These are phyloP conservation scores for Oenanthe javanica DNA, from an alignment of 140 eudicot genomes.

Conservation along the genomic window DNA sequence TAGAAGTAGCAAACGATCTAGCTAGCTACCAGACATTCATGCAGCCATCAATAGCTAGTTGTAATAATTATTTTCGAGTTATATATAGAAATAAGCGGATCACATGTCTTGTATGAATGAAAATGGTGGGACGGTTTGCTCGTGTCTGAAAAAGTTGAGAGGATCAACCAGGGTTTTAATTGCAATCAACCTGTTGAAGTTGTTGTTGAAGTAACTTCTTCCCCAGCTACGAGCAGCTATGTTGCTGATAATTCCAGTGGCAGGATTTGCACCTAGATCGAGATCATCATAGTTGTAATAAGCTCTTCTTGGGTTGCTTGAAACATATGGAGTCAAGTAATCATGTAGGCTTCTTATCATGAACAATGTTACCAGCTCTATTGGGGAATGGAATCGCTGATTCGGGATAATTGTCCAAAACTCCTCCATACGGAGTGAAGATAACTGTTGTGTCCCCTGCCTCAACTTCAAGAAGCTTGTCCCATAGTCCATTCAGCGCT, in stretches of 20 bases:
- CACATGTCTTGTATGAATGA: slow-evolving; percentile 5
- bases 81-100: too few relatives aligned
- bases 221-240: too few relatives aligned
- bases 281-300: slow-evolving; percentile 7
- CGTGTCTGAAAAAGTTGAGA: neutral
- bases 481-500: neutral
- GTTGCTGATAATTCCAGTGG: neutral
- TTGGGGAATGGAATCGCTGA: slow-evolving; percentile 6
- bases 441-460: slow-evolving; percentile 1
- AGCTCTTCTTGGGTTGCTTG: slow-evolving; percentile 6
- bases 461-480: slow-evolving; percentile 9
- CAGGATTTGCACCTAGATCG: neutral
- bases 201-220: too few relatives aligned
- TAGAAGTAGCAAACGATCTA: too few relatives aligned
- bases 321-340: slow-evolving; percentile 6
- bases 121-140: slow-evolving; percentile 1
- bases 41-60: too few relatives aligned
- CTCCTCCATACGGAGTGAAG: slow-evolving; percentile 10
- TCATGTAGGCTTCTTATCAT: slow-evolving; percentile 2
- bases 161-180: too few relatives aligned
- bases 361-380: slow-evolving; percentile 1
- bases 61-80: too few relatives aligned
- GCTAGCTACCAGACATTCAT: too few relatives aligned
- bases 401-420: neutral
- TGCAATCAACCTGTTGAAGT: too few relatives aligned